These are phyloP conservation scores for Ceratobasidium sp. DNA, from an alignment of 1,284 basidiomycete genomes.

Conservation along the genomic window DNA sequence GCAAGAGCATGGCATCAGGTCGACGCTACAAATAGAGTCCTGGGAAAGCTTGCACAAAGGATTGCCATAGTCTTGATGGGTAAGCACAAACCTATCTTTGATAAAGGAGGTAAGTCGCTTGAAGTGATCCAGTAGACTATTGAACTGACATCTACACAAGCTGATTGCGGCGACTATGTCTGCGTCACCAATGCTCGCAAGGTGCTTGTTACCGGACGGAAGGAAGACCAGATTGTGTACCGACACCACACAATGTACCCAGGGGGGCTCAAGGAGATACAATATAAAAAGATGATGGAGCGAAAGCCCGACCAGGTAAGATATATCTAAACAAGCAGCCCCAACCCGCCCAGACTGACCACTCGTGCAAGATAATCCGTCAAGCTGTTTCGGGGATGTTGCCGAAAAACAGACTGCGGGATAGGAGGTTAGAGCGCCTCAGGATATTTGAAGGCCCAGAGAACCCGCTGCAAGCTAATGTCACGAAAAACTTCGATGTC, in stretches of 20 bases:
- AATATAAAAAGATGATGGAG: slow-evolving; percentile 84
- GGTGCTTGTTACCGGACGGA: slow-evolving; percentile 91
- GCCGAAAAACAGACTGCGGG: slow-evolving; percentile 94
- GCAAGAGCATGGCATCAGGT: slow-evolving; percentile 97
- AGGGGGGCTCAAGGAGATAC: slow-evolving; percentile 92
- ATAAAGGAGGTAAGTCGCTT: slow-evolving; percentile 79
- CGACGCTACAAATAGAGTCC: slow-evolving; percentile 88
- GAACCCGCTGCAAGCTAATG: slow-evolving; percentile 56
- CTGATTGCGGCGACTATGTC: slow-evolving; percentile 97
- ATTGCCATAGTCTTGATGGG: slow-evolving; percentile 98
- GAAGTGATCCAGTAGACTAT: background rate
- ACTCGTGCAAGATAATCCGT: slow-evolving; percentile 82
- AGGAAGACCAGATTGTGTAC: slow-evolving; percentile 90
- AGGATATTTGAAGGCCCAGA: slow-evolving; percentile 82
- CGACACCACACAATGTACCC: slow-evolving; percentile 93
- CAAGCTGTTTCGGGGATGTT: slow-evolving; percentile 97
- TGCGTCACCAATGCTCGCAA: slow-evolving; percentile 92
- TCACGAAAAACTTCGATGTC: slow-evolving; percentile 52
- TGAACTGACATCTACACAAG: slow-evolving; percentile 60
- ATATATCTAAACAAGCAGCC: background rate
- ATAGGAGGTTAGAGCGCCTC: slow-evolving; percentile 85
- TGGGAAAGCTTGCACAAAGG: slow-evolving; percentile 93
- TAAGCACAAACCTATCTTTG: slow-evolving; percentile 98
- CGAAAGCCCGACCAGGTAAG: slow-evolving; percentile 92
- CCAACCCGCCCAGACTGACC: slow-evolving; percentile 18